Conservation (phyloP, 2,329 filamentous ascomycete genomes). For the Ramularia collo-cygni region DNA sequence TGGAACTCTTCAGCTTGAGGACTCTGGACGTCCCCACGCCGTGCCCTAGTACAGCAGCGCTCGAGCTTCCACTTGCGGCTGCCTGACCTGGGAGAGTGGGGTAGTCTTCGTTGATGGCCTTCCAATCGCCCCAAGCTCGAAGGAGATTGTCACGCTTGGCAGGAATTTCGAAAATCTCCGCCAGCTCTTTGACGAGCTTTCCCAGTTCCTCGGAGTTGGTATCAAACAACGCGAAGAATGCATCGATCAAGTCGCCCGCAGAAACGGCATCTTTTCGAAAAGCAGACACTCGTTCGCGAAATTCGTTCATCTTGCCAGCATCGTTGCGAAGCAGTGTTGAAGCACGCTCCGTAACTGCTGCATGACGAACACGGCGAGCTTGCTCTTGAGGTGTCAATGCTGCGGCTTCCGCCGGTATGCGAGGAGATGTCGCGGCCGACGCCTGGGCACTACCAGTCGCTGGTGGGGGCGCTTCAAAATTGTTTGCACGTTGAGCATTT, state of each 20-base stretch:
- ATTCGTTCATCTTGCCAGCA: slow-evolving; percentile 63
- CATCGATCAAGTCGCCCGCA: slow-evolving; percentile 72
- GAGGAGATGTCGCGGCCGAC: slow-evolving; percentile 41
- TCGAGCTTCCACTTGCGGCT: slow-evolving; percentile 55
- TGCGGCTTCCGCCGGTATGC: slow-evolving; percentile 17
- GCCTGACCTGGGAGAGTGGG: slow-evolving; percentile 73
- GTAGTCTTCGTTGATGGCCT: slow-evolving; percentile 92
- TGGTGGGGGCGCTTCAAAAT: slow-evolving; percentile 12
- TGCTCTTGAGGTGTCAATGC: slow-evolving; percentile 67
- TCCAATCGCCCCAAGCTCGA: slow-evolving; percentile 90
- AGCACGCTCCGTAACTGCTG: slow-evolving; percentile 79
- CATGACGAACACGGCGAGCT: slow-evolving; percentile 71
- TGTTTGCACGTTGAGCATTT: slow-evolving; percentile 26
- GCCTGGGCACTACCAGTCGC: slow-evolving; percentile 37
- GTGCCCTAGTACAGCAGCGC: slow-evolving; percentile 38
- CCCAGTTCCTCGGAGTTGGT: slow-evolving; percentile 73
- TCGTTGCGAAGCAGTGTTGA: slow-evolving; percentile 75
- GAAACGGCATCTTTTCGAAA: slow-evolving; percentile 65
- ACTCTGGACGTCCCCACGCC: slow-evolving; percentile 57
- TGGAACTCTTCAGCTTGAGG: slow-evolving; percentile 62
- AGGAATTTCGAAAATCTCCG: slow-evolving; percentile 84
- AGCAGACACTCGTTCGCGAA: slow-evolving; percentile 71
- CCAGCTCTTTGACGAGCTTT: slow-evolving; percentile 82
- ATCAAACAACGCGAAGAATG: slow-evolving; percentile 80
- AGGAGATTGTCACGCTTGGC: slow-evolving; percentile 65